These are phyloP conservation scores for Syncephalis plumigaleata DNA, from an alignment of 371 early-diverging fungal species.

Conservation along the genomic window DNA sequence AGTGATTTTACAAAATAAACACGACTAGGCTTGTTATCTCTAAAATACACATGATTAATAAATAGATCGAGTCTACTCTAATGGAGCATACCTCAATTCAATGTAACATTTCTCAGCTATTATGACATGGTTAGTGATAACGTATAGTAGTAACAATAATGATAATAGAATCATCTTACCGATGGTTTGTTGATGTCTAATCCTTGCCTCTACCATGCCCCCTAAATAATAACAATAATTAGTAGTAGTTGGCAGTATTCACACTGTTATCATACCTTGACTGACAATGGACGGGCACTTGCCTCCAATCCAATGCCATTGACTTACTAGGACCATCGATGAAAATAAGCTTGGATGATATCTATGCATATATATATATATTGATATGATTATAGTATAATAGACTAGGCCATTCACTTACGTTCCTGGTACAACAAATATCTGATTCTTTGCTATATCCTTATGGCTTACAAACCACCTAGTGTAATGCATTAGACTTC, in stretches of 20 bases:
- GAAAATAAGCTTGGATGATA: not conserved
- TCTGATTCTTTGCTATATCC: constrained; percentile 21
- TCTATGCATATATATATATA: not conserved
- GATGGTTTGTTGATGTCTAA: constrained; percentile 23
- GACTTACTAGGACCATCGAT: constrained; percentile 7
- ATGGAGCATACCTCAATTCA: constrained; percentile 5
- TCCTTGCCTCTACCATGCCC: constrained; percentile 19
- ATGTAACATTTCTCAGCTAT: constrained; percentile 5
- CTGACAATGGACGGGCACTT: not conserved
- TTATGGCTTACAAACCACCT: constrained; percentile 46
- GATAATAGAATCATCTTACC: constrained; percentile 6
- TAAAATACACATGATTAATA: constrained; percentile 1
- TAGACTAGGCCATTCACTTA: constrained; percentile 9
- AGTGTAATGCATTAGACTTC: constrained; percentile 10
- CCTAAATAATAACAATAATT: constrained; percentile 1
- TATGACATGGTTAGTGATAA: not conserved
- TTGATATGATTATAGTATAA: not conserved
- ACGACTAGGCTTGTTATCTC: constrained; percentile 4
- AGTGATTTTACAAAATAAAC: constrained; percentile 25
- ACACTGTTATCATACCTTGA: too few relatives aligned
- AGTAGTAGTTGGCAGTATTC: too few relatives aligned
- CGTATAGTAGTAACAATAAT: not conserved
- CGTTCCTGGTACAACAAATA: constrained; percentile 40
- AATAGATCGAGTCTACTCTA: not conserved
- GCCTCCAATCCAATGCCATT: constrained; percentile 14